Evolutionary conservation across 1,139 yeast genomes (phyloP).

Genomic region (Eremothecium coryli): DNA sequence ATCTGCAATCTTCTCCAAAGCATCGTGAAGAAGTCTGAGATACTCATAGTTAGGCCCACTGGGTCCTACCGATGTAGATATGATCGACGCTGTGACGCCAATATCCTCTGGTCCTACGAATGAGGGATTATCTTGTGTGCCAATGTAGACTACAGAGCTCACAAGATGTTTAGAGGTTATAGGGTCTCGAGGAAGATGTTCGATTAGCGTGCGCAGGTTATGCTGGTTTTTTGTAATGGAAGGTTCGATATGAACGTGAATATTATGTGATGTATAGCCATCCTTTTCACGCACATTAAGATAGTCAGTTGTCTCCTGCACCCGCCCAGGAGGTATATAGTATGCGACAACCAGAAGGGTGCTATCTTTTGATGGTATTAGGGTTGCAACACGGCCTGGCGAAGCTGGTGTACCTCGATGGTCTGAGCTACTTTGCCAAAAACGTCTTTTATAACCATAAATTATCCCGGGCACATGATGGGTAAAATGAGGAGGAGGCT

Average conservation of each 20-base stretch:
- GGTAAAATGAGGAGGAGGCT: constrained; percentile 73
- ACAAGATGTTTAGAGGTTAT: constrained; percentile 37
- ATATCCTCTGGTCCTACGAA: constrained; percentile 74
- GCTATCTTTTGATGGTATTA: constrained; percentile 50
- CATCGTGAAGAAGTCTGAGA: constrained; percentile 42
- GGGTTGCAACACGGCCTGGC: constrained; percentile 85
- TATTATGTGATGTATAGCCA: constrained; percentile 69
- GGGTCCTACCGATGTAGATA: constrained; percentile 55
- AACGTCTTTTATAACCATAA: constrained; percentile 67
- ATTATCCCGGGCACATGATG: constrained; percentile 64
- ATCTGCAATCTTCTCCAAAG: constrained; percentile 36
- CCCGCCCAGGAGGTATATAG: constrained; percentile 61
- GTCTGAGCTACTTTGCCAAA: constrained; percentile 88
- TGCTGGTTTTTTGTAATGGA: constrained; percentile 22
- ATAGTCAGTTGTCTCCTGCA: constrained; percentile 52
- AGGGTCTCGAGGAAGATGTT: constrained; percentile 26
- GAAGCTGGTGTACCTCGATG: constrained; percentile 79
- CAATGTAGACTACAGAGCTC: constrained; percentile 69
- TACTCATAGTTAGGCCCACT: constrained; percentile 77
- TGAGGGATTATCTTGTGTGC: constrained; percentile 69
- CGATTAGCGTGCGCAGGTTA: constrained; percentile 23
- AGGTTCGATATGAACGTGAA: constrained; percentile 50
- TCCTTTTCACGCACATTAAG: constrained; percentile 80
- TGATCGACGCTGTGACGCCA: constrained; percentile 49
- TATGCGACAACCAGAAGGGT: constrained; percentile 77